These are phyloP conservation scores for Coemansia umbellata DNA, from an alignment of 192 early-diverging fungal genomes.

Conservation along the genomic window DNA sequence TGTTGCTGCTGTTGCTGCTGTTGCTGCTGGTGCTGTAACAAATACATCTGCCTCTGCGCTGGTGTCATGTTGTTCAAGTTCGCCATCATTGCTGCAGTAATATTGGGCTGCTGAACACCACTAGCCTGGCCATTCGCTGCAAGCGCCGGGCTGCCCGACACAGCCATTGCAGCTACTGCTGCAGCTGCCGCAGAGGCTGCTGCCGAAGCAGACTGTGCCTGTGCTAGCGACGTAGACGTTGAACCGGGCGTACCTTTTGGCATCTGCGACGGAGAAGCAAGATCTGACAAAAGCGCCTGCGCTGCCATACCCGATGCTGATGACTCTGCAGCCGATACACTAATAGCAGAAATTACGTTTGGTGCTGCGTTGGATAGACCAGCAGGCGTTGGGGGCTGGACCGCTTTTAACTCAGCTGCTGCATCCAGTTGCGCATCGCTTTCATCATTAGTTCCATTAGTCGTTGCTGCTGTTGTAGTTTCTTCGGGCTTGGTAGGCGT, in stretches of 20 bases:
- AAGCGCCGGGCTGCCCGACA: too few species aligned
- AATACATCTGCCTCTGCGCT: slow-evolving; percentile 23
- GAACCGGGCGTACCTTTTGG: not conserved
- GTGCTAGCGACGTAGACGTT: not conserved
- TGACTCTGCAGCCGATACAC: not conserved
- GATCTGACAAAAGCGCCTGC: slow-evolving; percentile 2
- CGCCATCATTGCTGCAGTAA: slow-evolving; percentile 20
- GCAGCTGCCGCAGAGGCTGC: not conserved
- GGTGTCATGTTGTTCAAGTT: slow-evolving; percentile 12
- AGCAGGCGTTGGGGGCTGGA: not conserved
- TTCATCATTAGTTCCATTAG: too few species aligned
- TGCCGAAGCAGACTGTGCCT: not conserved
- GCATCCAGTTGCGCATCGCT: too few species aligned
- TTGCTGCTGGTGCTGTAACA: slow-evolving; percentile 16
- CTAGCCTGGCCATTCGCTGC: not conserved
- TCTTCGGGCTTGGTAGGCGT: too few species aligned
- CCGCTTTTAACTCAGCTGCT: not conserved
- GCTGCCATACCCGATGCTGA: slow-evolving; percentile 12
- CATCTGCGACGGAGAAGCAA: not conserved
- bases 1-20: slow-evolving; percentile 5
- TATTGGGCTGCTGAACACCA: too few species aligned
- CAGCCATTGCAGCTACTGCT: not conserved
- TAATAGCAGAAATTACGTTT: not conserved
- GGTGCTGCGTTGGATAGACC: not conserved
- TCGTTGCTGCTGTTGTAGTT: not conserved